Evolutionary conservation across 2,329 filamentous ascomycete species (phyloP).

Genomic region (Stagonosporopsis rhizophila): DNA sequence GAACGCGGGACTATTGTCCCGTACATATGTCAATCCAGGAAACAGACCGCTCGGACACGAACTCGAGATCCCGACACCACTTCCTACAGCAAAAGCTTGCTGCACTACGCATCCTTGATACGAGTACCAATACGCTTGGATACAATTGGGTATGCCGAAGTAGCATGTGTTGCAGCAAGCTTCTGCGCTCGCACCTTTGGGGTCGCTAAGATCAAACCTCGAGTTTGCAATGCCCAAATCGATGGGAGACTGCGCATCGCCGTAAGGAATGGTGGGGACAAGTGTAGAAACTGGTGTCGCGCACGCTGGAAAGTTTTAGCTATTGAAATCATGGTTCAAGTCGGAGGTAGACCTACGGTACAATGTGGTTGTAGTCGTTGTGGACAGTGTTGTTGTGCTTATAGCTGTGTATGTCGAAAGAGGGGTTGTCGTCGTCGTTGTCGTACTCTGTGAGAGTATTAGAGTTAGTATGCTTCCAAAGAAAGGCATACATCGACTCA

Average conservation of each 20-base stretch:
- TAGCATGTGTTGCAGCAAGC: slow-evolving; percentile 10
- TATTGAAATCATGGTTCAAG: neutral
- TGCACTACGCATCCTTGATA: slow-evolving; percentile 3
- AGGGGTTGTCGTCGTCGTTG: neutral
- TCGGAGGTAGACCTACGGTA: neutral
- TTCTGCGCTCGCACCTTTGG: neutral
- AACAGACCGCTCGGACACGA: slow-evolving; percentile 1
- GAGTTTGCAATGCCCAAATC: neutral
- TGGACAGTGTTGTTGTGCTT: neutral
- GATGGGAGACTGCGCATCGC: neutral
- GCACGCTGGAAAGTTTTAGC: neutral
- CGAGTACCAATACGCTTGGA: slow-evolving; percentile 4
- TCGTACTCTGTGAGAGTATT: neutral
- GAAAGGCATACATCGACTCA: neutral
- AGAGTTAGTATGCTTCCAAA: no score
- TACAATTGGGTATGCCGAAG: neutral
- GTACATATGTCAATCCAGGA: neutral
- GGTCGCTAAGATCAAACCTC: neutral
- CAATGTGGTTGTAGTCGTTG: neutral
- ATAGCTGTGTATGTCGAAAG: neutral
- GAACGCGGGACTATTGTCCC: neutral
- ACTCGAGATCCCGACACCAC: neutral
- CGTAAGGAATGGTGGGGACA: neutral
- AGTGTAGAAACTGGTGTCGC: neutral
- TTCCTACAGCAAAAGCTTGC: neutral